Percentiles rank a stretch among this genome's conserved stretches.
phyloP scores from a whole-genome alignment of 805 yeast genomes.

The Suhomyces vadensis region DNA sequence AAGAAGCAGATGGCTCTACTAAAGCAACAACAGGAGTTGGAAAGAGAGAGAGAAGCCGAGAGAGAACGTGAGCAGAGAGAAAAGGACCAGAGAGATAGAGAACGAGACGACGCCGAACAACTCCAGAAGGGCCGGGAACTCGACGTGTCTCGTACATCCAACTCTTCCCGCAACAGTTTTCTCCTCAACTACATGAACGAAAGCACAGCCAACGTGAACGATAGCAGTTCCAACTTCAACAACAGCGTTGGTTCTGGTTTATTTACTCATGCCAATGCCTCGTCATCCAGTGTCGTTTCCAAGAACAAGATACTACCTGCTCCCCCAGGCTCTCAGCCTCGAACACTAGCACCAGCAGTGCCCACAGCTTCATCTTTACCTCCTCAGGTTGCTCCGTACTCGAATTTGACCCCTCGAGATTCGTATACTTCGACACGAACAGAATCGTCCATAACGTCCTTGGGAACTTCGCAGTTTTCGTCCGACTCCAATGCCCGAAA shows the following conservation, averaged over 20 bases:
- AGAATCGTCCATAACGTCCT: conserved; percentile 14
- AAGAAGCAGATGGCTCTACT: conserved; percentile 35
- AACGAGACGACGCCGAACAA: conserved; percentile 12
- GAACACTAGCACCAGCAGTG: conserved; percentile 8
- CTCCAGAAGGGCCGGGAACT: conserved; percentile 5
- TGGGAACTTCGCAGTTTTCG: conserved; percentile 14
- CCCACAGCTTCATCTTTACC: conserved; percentile 9
- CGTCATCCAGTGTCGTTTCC: conserved; percentile 6
- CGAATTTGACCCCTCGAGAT: conserved; percentile 9
- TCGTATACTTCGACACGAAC: conserved; percentile 20
- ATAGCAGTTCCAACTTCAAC: neutral
- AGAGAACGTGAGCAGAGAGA: conserved; percentile 9
- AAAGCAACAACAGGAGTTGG: conserved; percentile 27
- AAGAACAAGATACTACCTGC: conserved; percentile 6
- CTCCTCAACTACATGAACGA: conserved; percentile 12
- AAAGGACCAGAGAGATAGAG: conserved; percentile 8
- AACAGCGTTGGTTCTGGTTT: neutral
- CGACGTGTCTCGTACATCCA: conserved; percentile 9
- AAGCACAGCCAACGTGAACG: conserved; percentile 5
- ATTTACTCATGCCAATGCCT: conserved; percentile 8
- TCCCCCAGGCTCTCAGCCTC: conserved; percentile 4
- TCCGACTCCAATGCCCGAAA: conserved; percentile 5
- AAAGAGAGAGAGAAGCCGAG: conserved; percentile 7
- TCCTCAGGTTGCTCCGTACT: conserved; percentile 6
- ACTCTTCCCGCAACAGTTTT: conserved; percentile 14